Conservation (phyloP, 441 rosid species). For the Rhodomyrtus psidioides region DNA sequence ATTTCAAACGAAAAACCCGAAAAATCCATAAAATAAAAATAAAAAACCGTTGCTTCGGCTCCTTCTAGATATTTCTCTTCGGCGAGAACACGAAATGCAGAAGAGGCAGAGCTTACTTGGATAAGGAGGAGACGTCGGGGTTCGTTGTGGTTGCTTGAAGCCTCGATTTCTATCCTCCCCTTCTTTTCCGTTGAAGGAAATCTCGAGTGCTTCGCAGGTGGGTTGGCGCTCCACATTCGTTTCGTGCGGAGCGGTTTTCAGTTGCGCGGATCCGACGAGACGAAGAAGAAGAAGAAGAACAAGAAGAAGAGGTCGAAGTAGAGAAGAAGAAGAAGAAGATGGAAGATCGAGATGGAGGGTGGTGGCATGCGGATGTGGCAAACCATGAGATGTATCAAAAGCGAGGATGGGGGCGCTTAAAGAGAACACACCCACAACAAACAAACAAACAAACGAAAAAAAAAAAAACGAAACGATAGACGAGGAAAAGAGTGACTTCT, state of each 20-base stretch:
- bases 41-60: not conserved
- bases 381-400: not conserved
- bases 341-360: not conserved
- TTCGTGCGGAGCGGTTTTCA: not conserved
- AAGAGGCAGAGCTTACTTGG: not conserved
- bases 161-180: not conserved
- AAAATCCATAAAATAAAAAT: not conserved
- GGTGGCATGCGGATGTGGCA: not conserved
- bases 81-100: not conserved
- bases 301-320: no score
- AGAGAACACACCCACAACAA: no score
- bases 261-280: not conserved
- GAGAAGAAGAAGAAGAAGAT: not conserved
- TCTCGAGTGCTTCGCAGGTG: not conserved
- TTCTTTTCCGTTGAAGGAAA: not conserved
- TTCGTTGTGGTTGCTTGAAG: not conserved
- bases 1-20: not conserved
- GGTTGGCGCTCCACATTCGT: not conserved
- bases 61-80: not conserved
- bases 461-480: not conserved
- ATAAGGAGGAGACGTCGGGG: not conserved
- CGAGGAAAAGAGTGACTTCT: not conserved
- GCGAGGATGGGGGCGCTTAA: not conserved
- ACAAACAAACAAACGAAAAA: no score
- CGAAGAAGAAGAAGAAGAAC: not conserved